Evolutionary conservation across 2,329 filamentous ascomycete genomes (phyloP).

Genomic region (Alternaria burnsii): DNA sequence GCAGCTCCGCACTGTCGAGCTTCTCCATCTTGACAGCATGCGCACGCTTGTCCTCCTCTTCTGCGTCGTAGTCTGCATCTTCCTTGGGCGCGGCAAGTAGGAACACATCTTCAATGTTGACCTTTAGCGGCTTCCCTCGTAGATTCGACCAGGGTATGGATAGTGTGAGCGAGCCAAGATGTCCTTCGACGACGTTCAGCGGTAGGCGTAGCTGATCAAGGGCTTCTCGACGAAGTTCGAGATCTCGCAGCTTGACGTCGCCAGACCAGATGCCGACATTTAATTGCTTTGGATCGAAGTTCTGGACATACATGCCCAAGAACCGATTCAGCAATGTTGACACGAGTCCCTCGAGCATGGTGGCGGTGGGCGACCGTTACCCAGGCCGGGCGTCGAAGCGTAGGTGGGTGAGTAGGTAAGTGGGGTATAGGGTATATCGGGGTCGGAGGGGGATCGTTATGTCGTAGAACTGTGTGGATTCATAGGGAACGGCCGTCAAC

Average conservation of each 20-base stretch:
- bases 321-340: slow-evolving; percentile 98
- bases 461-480: slow-evolving; percentile 42
- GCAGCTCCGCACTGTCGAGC: slow-evolving; percentile 91
- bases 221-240: slow-evolving; percentile 92
- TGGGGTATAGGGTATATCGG: slow-evolving; percentile 26
- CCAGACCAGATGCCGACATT: slow-evolving; percentile 99
- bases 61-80: slow-evolving; percentile 90
- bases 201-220: slow-evolving; percentile 96
- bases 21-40: slow-evolving; percentile 99
- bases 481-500: slow-evolving; percentile 39
- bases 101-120: slow-evolving; percentile 97
- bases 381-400: slow-evolving; percentile 67
- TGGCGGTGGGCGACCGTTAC: slow-evolving; percentile 70
- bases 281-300: slow-evolving; percentile 96
- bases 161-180: slow-evolving; percentile 89
- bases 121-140: slow-evolving; percentile 89
- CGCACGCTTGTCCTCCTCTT: slow-evolving; percentile 85
- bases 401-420: slow-evolving; percentile 13
- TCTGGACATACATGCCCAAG: slow-evolving; percentile 99
- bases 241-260: slow-evolving; percentile 92
- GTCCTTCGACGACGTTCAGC: slow-evolving; percentile 94
- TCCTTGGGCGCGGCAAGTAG: slow-evolving; percentile 94
- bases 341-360: slow-evolving; percentile 96
- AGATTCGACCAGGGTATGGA: slow-evolving; percentile 98
- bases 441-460: slow-evolving; percentile 36